These are phyloP conservation scores for Coelastrella sp. DNA, from an alignment of 139 green algal genomes.

Conservation along the genomic window DNA sequence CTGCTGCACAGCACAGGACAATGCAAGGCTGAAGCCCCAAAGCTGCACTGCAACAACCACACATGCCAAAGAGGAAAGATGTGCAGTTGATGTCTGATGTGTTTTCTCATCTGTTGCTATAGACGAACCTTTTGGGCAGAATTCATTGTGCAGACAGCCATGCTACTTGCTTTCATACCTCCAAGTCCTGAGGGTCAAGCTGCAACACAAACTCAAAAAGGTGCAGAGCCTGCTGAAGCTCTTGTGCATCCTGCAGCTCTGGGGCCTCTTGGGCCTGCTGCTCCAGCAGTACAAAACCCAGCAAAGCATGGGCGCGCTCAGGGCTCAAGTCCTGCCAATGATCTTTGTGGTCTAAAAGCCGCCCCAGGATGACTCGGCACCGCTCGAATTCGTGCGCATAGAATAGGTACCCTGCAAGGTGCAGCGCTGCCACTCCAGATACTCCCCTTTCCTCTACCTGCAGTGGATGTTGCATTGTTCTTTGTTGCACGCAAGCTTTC, in stretches of 20 bases:
- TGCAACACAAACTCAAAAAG: constrained; percentile 62
- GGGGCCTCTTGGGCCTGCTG: constrained; percentile 59
- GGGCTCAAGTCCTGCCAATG: neutral
- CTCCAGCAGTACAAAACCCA: constrained; percentile 73
- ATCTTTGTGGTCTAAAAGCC: neutral
- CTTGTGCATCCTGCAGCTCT: constrained; percentile 50
- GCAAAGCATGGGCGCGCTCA: constrained; percentile 43
- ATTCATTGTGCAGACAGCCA: too few species aligned
- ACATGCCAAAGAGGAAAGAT: too few species aligned
- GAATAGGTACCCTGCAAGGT: constrained; percentile 64
- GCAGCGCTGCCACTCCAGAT: constrained; percentile 48
- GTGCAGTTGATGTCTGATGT: too few species aligned
- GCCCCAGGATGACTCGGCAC: constrained; percentile 62
- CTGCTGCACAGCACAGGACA: neutral
- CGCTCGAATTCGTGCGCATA: constrained; percentile 58
- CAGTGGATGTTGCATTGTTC: neutral
- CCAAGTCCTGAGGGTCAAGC: constrained; percentile 57
- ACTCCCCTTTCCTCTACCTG: constrained; percentile 61
- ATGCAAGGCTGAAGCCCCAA: too few species aligned
- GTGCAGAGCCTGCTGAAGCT: constrained; percentile 59
- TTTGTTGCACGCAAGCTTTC: too few species aligned
- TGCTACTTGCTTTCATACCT: constrained; percentile 40
- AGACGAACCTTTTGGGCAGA: too few species aligned
- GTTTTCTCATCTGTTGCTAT: too few species aligned
- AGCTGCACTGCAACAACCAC: too few species aligned